Percentiles rank a stretch among this genome's conserved stretches.
These are phyloP conservation scores for Paracamarosporium sp. DNA, from an alignment of 2,329 filamentous ascomycete genomes.

Conservation along the genomic window DNA sequence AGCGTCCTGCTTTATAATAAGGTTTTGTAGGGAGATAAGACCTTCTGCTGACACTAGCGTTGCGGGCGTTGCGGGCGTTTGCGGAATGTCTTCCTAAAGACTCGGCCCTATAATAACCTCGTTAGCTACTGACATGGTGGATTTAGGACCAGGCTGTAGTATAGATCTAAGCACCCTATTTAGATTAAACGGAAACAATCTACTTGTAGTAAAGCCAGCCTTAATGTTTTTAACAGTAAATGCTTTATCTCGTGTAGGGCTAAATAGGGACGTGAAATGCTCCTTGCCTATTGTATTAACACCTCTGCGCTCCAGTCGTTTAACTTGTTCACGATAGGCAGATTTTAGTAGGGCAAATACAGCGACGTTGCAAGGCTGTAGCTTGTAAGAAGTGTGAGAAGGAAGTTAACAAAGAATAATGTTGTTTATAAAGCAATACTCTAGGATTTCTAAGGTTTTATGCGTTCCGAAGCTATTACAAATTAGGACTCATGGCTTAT, in stretches of 20 bases:
- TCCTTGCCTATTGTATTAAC: slow-evolving; percentile 15
- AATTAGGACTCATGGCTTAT: background rate
- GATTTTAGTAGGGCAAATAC: slow-evolving; percentile 17
- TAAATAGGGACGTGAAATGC: slow-evolving; percentile 25
- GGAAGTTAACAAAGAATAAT: slow-evolving; percentile 40
- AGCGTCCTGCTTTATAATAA: slow-evolving; percentile 23
- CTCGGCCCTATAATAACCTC: slow-evolving; percentile 17
- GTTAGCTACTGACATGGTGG: slow-evolving; percentile 7
- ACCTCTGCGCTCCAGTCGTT: slow-evolving; percentile 18
- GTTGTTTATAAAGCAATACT: slow-evolving; percentile 41
- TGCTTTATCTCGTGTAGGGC: slow-evolving; percentile 26
- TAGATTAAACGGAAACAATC: slow-evolving; percentile 38
- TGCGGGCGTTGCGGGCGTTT: slow-evolving; percentile 37
- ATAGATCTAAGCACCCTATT: slow-evolving; percentile 36
- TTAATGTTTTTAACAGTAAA: slow-evolving; percentile 37
- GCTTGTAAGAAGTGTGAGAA: background rate
- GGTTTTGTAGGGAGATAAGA: slow-evolving; percentile 23
- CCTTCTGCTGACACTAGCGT: slow-evolving; percentile 25
- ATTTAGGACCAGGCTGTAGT: slow-evolving; percentile 26
- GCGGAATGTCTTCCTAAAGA: slow-evolving; percentile 24
- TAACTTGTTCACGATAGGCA: slow-evolving; percentile 18
- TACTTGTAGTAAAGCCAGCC: slow-evolving; percentile 28
- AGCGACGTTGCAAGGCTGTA: slow-evolving; percentile 9
- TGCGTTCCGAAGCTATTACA: slow-evolving; percentile 25
- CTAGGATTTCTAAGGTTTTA: slow-evolving; percentile 40